Percentiles rank a stretch among this genome's conserved stretches.
These are phyloP conservation scores for Globisporangium okanoganense DNA, from an alignment of 352 stramenopile genomes.

Conservation along the genomic window DNA sequence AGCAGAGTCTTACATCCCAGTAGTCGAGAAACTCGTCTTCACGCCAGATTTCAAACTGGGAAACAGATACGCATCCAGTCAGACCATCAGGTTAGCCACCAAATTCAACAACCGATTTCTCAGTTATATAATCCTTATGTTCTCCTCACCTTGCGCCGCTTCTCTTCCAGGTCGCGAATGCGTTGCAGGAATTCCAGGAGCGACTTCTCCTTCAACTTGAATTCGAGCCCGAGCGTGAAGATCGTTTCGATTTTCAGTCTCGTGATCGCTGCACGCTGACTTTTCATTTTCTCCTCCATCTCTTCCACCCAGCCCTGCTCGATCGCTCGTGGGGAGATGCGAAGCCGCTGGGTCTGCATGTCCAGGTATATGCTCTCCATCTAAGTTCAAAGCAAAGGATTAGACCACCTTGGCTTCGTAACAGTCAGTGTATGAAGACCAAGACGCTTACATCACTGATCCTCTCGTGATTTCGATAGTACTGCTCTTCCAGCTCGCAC, in stretches of 20 bases:
- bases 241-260: slow-evolving; percentile 49
- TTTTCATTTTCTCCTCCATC: slow-evolving; percentile 73
- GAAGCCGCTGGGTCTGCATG: slow-evolving; percentile 72
- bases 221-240: slow-evolving; percentile 50
- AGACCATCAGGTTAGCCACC: neutral
- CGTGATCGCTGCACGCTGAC: slow-evolving; percentile 57
- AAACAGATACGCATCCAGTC: neutral
- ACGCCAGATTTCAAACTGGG: slow-evolving; percentile 64
- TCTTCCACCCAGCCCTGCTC: slow-evolving; percentile 81
- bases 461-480: slow-evolving; percentile 50
- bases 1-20: slow-evolving; percentile 50
- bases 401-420: neutral
- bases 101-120: neutral
- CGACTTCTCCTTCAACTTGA: slow-evolving; percentile 52
- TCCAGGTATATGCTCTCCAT: slow-evolving; percentile 81
- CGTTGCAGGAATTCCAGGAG: slow-evolving; percentile 27
- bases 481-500: slow-evolving; percentile 59
- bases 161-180: slow-evolving; percentile 42
- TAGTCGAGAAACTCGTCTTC: slow-evolving; percentile 81
- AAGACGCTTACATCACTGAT: slow-evolving; percentile 47
- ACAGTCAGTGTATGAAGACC: neutral
- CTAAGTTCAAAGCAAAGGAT: slow-evolving; percentile 20
- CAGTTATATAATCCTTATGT: neutral
- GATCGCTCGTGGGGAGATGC: slow-evolving; percentile 70
- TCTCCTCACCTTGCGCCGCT: slow-evolving; percentile 14